phyloP scores from a whole-genome alignment of 345 rosid genomes.

The Eucalyptus marginata region DNA sequence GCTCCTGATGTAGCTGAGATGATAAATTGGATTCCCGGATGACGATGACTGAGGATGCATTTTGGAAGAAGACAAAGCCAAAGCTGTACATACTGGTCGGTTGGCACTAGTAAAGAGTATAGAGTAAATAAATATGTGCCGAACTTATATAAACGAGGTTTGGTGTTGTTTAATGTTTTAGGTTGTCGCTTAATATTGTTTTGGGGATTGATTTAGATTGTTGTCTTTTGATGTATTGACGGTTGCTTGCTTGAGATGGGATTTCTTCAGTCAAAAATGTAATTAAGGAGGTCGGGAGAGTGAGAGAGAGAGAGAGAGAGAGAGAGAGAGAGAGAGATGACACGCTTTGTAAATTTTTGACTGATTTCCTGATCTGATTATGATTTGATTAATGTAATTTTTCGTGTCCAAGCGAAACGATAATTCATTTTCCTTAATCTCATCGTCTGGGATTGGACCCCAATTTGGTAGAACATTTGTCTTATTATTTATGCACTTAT shows the following conservation, averaged over 20 bases:
- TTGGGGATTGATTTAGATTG: not conserved
- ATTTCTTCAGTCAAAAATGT: not conserved
- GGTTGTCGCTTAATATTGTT: not conserved
- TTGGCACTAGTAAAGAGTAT: not conserved
- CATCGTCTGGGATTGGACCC: not conserved
- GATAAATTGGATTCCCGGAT: not conserved
- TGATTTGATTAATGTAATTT: not conserved
- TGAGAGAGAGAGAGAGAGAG: not conserved
- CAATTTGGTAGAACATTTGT: not conserved
- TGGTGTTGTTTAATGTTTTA: not conserved
- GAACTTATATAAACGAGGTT: not conserved
- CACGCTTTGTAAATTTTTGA: not conserved
- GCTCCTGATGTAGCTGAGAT: constrained; percentile 41
- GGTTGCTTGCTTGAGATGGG: not conserved
- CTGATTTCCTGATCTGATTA: not conserved
- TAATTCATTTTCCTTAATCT: not conserved
- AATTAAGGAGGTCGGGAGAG: not conserved
- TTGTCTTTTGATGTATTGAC: not conserved
- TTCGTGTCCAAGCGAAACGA: not conserved
- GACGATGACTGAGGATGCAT: not conserved
- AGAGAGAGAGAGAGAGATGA: not conserved
- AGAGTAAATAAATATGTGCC: not conserved
- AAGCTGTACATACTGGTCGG: not conserved
- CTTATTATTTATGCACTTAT: not conserved
- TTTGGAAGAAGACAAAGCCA: not conserved